Conservation (phyloP, 768 basidiomycete genomes). For the Mycena maculata region DNA sequence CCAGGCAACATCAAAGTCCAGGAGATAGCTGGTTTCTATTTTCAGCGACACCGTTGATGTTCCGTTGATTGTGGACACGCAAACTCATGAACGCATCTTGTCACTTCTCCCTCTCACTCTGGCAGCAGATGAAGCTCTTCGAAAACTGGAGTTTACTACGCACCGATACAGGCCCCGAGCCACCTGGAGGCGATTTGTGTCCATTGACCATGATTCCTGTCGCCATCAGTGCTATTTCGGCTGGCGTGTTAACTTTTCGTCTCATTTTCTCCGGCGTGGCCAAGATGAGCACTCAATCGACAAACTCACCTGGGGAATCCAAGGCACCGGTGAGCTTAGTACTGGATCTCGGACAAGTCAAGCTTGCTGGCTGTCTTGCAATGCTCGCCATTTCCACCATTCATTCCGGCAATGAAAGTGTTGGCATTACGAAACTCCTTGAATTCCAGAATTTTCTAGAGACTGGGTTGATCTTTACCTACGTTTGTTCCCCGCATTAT, state of each 20-base stretch:
- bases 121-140: no score
- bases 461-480: background rate
- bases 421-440: background rate
- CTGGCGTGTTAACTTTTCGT: background rate
- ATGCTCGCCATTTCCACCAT: background rate
- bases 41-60: no score
- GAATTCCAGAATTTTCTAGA: background rate
- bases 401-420: background rate
- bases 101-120: no score
- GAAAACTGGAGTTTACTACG: no score
- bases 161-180: no score
- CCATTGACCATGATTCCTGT: background rate
- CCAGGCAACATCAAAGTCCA: no score
- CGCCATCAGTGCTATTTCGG: background rate
- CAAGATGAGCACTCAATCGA: background rate
- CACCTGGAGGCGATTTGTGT: background rate
- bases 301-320: background rate
- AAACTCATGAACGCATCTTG: no score
- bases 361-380: slow-evolving; percentile 1
- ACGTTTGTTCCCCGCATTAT: slow-evolving; percentile 1
- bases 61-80: no score
- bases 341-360: background rate
- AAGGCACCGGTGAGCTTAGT: background rate
- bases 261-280: background rate
- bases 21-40: no score